Conservation (phyloP, 768 basidiomycete species). For the Fibroporia radiculosa region DNA sequence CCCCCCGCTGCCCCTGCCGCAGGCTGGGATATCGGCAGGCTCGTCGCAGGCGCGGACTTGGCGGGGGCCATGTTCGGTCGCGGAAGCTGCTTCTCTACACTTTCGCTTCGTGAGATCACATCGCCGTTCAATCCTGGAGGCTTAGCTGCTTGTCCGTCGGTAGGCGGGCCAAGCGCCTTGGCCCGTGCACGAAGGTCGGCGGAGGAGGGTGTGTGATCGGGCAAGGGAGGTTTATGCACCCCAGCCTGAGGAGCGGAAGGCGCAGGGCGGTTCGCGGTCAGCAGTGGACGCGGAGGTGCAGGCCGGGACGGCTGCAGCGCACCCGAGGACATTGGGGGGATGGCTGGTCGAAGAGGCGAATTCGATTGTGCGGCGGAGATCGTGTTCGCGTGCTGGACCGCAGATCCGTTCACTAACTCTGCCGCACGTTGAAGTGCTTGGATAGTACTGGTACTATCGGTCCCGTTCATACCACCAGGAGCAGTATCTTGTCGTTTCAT, state of each 20-base stretch:
- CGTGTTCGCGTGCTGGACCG: slow-evolving; percentile 34
- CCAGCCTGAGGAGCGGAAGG: slow-evolving; percentile 36
- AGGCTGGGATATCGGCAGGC: slow-evolving; percentile 37
- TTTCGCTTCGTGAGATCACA: slow-evolving; percentile 45
- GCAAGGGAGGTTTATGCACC: slow-evolving; percentile 23
- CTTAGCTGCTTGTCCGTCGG: slow-evolving; percentile 22
- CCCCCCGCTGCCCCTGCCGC: slow-evolving; percentile 39
- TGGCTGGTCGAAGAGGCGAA: slow-evolving; percentile 19
- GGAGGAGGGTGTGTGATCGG: slow-evolving; percentile 51
- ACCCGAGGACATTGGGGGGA: slow-evolving; percentile 25
- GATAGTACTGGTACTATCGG: slow-evolving; percentile 23
- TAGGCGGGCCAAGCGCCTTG: slow-evolving; percentile 48
- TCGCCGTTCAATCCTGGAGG: slow-evolving; percentile 24
- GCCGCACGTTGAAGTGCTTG: slow-evolving; percentile 48
- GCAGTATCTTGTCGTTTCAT: slow-evolving; percentile 41
- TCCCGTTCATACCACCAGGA: slow-evolving; percentile 27
- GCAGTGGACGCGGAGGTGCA: slow-evolving; percentile 61
- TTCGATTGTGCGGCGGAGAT: slow-evolving; percentile 29
- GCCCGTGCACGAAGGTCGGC: slow-evolving; percentile 60
- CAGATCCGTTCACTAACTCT: slow-evolving; percentile 52
- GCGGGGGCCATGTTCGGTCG: slow-evolving; percentile 37
- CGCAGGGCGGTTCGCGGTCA: slow-evolving; percentile 46
- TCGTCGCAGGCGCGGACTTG: slow-evolving; percentile 35
- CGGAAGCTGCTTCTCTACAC: slow-evolving; percentile 20
- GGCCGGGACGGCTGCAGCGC: slow-evolving; percentile 51